Conservation (phyloP, 768 basidiomycete genomes). For the Boletus subparvulus region DNA sequence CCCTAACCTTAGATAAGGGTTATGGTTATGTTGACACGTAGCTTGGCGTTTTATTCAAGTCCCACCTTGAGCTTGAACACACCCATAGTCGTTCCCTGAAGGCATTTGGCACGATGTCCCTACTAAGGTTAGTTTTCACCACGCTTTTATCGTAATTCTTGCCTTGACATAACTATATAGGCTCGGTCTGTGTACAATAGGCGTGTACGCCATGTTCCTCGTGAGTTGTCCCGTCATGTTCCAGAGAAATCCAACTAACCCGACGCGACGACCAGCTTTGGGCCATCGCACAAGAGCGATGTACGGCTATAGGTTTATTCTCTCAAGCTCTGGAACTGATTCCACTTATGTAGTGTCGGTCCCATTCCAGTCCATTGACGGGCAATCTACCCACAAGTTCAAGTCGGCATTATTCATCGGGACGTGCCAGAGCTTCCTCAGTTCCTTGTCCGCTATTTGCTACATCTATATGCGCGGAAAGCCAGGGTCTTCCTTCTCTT, state of each 20-base stretch:
- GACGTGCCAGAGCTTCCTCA: constrained; percentile 79
- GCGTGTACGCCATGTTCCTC: constrained; percentile 93
- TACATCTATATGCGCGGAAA: constrained; percentile 70
- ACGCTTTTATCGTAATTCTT: not conserved
- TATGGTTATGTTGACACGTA: constrained; percentile 25
- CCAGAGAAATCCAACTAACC: constrained; percentile 1
- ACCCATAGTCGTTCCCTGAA: not conserved
- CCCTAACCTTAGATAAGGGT: constrained; percentile 22
- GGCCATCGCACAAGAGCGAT: constrained; percentile 92
- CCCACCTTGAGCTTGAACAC: not conserved
- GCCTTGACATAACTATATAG: constrained; percentile 32
- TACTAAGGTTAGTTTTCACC: constrained; percentile 23
- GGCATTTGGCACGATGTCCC: constrained; percentile 18
- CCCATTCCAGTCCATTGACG: constrained; percentile 73
- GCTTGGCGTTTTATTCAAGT: not conserved
- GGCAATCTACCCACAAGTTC: constrained; percentile 66
- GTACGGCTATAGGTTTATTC: constrained; percentile 43
- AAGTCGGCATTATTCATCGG: constrained; percentile 83
- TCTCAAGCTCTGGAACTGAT: not conserved
- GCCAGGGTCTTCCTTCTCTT: constrained; percentile 48
- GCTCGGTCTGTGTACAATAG: constrained; percentile 73
- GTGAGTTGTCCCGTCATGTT: constrained; percentile 42
- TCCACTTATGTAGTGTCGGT: constrained; percentile 61
- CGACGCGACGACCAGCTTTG: constrained; percentile 53
- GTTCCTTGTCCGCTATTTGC: constrained; percentile 70